Base-by-base conservation (phyloP, 2,329 filamentous ascomycete species). In the Emmonsiellopsis sp. region DNA sequence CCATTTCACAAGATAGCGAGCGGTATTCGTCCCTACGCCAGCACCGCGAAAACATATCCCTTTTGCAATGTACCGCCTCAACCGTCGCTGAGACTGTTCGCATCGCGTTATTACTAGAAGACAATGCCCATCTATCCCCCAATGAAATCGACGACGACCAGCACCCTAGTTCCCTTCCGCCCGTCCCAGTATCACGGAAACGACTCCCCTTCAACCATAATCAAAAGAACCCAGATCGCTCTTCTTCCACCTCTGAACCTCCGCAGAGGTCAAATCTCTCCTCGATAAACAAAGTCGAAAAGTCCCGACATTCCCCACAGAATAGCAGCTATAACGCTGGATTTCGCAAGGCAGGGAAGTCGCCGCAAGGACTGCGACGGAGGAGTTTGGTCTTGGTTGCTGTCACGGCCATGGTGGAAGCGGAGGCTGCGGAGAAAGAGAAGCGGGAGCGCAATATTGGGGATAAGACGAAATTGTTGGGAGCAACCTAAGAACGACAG, bases 21-120 rank as follows among this genome's bases (percentile, higher is more conserved):
- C 32, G 41, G 10, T 40, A 42, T 13, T 56, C 58, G 41, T 58
- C 60, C 47, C 55, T 72, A 37, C 70, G 71, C 37, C 53, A 60
- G 16, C 70, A 70, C 48, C 64, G 71, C 11, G 70, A 73, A 52
- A 66, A 68, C 4, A 67, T 73, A 53, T 70, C 70, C 16, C 65
- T 68, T 41, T 54, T 73, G 13, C 71, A 73, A 57, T 73, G 69
- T 56, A 65, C 66, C 46, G 58, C 67, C 9, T 59, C 61, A 0
- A 57, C 55, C 2, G 66, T 68, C 5, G 50, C 70, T 2, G 71
- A 73, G 13, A 65, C 68, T 26, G 62, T 73, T 40, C 67, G 67
- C 37, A 63, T 65, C n/a, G 67, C 67, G 8, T 58, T 69, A 38
- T 51, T 70, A 13, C 61, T 67, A 1, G 66, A 69, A 15, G 58